phyloP scores from a whole-genome alignment of 2,329 filamentous ascomycete genomes.

The Colletotrichum lentis region DNA sequence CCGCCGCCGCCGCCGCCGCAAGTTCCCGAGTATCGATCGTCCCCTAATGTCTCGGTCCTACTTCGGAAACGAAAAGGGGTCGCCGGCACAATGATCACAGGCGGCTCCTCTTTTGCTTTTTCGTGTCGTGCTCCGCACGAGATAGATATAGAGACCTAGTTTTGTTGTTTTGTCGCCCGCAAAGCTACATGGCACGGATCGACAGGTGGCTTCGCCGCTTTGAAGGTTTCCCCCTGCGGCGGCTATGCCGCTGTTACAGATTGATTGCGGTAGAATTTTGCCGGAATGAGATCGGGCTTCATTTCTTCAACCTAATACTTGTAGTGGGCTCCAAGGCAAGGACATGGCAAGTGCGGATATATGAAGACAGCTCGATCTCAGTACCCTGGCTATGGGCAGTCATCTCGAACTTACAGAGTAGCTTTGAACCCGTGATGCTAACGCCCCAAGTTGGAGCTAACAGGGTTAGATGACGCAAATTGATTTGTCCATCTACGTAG shows the following conservation, averaged over 20 bases:
- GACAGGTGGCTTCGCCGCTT: conserved; percentile 16
- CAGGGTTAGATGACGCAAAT: background rate
- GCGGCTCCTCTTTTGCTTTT: background rate
- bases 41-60: conserved; percentile 8
- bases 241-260: conserved; percentile 17
- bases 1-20: background rate
- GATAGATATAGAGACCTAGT: conserved; percentile 5
- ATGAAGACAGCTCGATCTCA: conserved; percentile 17
- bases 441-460: background rate
- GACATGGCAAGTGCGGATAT: background rate
- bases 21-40: background rate
- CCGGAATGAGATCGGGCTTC: conserved; percentile 7
- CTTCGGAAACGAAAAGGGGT: conserved; percentile 12
- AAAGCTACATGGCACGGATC: conserved; percentile 23
- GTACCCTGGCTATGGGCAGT: conserved; percentile 5
- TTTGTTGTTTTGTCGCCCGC: background rate
- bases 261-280: conserved; percentile 20
- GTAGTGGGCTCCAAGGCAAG: conserved; percentile 5
- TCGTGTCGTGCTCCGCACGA: conserved; percentile 1
- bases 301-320: conserved; percentile 10
- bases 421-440: background rate
- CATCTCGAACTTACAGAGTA: conserved; percentile 5
- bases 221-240: conserved; percentile 19
- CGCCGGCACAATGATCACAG: background rate
- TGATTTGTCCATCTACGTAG: background rate